Evolutionary conservation across 768 basidiomycete genomes (phyloP).

Genomic region (Suillus bovinus): DNA sequence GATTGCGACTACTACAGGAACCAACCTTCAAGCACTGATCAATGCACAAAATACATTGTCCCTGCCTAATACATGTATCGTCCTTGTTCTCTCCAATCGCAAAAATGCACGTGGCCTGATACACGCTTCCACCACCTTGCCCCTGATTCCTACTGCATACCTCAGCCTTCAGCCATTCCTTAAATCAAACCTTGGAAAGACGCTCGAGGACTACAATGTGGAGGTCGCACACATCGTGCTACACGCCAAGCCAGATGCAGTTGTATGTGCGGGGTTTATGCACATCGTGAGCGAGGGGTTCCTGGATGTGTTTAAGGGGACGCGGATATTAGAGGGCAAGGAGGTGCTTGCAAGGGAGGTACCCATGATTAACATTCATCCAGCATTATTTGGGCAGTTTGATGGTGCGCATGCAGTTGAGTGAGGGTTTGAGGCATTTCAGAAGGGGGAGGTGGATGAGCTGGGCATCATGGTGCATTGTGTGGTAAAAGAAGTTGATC

Average conservation of each 20-base stretch:
- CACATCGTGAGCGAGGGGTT: too few relatives aligned
- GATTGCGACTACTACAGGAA: constrained; percentile 54
- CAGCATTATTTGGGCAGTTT: too few relatives aligned
- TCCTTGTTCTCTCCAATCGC: constrained; percentile 87
- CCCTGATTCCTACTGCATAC: constrained; percentile 80
- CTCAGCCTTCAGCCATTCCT: constrained; percentile 85
- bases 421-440: constrained; percentile 86
- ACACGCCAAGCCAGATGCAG: constrained; percentile 68
- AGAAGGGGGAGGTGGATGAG: constrained; percentile 72
- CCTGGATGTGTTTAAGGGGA: too few relatives aligned
- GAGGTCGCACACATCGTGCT: constrained; percentile 75
- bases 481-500: constrained; percentile 91
- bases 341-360: too few relatives aligned
- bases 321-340: too few relatives aligned
- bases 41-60: constrained; percentile 75
- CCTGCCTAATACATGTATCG: constrained; percentile 72
- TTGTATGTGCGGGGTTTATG: constrained; percentile 99
- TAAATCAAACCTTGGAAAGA: constrained; percentile 68
- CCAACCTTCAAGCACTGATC: constrained; percentile 95
- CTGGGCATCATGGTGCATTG: constrained; percentile 94
- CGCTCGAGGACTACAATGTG: constrained; percentile 81
- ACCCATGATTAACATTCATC: too few relatives aligned
- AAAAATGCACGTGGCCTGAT: too few relatives aligned
- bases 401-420: constrained; percentile 90
- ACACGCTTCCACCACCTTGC: constrained; percentile 67